These are phyloP conservation scores for Dictyophora rubrovolvata DNA, from an alignment of 768 basidiomycete genomes.

Conservation along the genomic window DNA sequence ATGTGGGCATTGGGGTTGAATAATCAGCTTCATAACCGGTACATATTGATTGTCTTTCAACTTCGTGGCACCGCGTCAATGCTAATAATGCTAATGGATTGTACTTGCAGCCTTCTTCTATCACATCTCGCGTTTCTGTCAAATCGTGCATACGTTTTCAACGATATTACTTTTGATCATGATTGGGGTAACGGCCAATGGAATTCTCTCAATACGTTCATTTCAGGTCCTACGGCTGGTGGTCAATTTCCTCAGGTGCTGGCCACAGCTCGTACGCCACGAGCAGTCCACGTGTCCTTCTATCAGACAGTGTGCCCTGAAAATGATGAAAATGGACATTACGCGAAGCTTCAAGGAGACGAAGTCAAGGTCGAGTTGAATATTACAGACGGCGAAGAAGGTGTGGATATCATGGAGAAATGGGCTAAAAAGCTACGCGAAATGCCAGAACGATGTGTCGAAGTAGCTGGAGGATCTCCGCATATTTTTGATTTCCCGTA, in stretches of 20 bases:
- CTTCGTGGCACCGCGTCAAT: too few relatives aligned
- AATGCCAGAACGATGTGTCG: constrained; percentile 39
- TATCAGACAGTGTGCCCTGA: constrained; percentile 40
- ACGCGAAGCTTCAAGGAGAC: constrained; percentile 21
- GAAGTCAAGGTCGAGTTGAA: constrained; percentile 25
- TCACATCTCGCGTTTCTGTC: constrained; percentile 36
- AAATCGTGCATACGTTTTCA: constrained; percentile 36
- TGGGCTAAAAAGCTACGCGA: constrained; percentile 37
- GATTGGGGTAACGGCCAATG: neutral
- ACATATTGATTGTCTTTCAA: constrained; percentile 17
- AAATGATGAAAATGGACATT: constrained; percentile 25
- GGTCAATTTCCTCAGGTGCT: constrained; percentile 26
- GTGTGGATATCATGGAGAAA: constrained; percentile 27
- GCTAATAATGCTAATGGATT: too few relatives aligned
- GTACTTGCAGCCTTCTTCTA: neutral
- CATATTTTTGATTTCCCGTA: constrained; percentile 48
- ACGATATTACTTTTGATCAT: constrained; percentile 14
- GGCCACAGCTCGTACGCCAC: constrained; percentile 27
- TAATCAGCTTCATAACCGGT: constrained; percentile 55
- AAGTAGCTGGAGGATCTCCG: constrained; percentile 26
- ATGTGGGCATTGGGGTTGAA: constrained; percentile 54
- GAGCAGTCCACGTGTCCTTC: constrained; percentile 35
- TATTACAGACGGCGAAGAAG: constrained; percentile 18
- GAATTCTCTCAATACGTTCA: constrained; percentile 8
- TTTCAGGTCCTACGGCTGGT: constrained; percentile 32